Conservation (phyloP, 2,329 filamentous ascomycete genomes). For the Arthroderma uncinatum region DNA sequence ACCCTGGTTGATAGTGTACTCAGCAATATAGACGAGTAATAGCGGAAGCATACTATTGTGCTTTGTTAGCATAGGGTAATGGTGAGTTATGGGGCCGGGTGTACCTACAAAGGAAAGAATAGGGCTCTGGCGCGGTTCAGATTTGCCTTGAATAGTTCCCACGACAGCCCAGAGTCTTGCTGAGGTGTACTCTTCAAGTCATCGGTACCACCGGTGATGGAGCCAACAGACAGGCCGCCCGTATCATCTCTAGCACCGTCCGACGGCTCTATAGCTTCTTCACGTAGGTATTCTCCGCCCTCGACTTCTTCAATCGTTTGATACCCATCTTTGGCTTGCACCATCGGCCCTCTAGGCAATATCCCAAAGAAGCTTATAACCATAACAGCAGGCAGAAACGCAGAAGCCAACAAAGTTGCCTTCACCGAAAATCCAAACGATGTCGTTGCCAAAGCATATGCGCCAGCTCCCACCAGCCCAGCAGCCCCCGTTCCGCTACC, state of each 20-base stretch:
- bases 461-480: slow-evolving; percentile 71
- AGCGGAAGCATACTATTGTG: slow-evolving; percentile 69
- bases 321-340: slow-evolving; percentile 43
- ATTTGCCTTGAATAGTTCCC: slow-evolving; percentile 38
- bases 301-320: slow-evolving; percentile 40
- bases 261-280: slow-evolving; percentile 15
- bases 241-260: slow-evolving; percentile 25
- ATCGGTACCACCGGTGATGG: slow-evolving; percentile 10
- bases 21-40: slow-evolving; percentile 82
- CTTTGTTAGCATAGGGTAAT: slow-evolving; percentile 9
- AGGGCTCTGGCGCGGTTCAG: slow-evolving; percentile 57
- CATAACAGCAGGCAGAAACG: slow-evolving; percentile 69
- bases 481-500: slow-evolving; percentile 84
- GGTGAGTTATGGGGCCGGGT: neutral
- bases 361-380: slow-evolving; percentile 74
- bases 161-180: slow-evolving; percentile 13
- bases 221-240: slow-evolving; percentile 22
- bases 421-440: slow-evolving; percentile 64
- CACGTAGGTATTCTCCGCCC: slow-evolving; percentile 14
- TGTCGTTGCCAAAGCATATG: slow-evolving; percentile 79
- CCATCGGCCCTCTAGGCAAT: slow-evolving; percentile 57
- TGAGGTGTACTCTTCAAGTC: neutral
- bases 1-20: slow-evolving; percentile 96
- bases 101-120: slow-evolving; percentile 56
- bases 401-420: slow-evolving; percentile 63